A percentile compares a stretch with the other conserved stretches of the same genome.
These are phyloP conservation scores for Venturia nashicola DNA, from an alignment of 2,329 filamentous ascomycete species.

Conservation along the genomic window DNA sequence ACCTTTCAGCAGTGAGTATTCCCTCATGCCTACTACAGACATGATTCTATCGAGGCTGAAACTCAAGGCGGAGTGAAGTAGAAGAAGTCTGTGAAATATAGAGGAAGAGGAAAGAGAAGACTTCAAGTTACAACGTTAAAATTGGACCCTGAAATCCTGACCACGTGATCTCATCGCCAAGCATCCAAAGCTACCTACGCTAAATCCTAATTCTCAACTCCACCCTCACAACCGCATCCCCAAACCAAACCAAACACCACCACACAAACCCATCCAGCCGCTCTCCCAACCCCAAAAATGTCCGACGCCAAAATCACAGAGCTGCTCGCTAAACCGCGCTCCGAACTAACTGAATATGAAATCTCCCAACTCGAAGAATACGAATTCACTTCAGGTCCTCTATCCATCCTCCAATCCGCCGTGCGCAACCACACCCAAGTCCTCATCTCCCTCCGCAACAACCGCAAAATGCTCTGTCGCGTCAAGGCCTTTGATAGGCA, in stretches of 20 bases:
- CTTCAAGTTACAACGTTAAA: no score
- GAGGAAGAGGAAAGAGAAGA: no score
- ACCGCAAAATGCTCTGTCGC: conserved; percentile 90
- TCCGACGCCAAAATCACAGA: conserved; percentile 42
- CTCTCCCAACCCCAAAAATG: conserved; percentile 14
- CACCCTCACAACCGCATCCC: neutral
- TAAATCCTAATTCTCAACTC: neutral
- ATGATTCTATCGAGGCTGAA: no score
- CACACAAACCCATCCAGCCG: neutral
- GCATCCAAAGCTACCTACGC: neutral
- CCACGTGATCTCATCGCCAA: no score
- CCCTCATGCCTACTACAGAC: no score
- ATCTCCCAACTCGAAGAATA: conserved; percentile 70
- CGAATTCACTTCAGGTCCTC: conserved; percentile 65
- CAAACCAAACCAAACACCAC: neutral
- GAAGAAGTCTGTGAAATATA: no score
- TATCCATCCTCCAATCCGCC: conserved; percentile 93
- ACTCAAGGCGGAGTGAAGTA: no score
- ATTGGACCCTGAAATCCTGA: no score
- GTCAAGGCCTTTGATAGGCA: conserved; percentile 98
- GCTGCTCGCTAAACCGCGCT: conserved; percentile 76
- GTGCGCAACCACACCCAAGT: conserved; percentile 92
- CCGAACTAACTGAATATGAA: conserved; percentile 89
- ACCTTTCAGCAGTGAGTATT: no score
- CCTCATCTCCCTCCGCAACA: conserved; percentile 94